These are phyloP conservation scores for Lippia alba DNA, from an alignment of 305 asterid genomes.

Conservation along the genomic window DNA sequence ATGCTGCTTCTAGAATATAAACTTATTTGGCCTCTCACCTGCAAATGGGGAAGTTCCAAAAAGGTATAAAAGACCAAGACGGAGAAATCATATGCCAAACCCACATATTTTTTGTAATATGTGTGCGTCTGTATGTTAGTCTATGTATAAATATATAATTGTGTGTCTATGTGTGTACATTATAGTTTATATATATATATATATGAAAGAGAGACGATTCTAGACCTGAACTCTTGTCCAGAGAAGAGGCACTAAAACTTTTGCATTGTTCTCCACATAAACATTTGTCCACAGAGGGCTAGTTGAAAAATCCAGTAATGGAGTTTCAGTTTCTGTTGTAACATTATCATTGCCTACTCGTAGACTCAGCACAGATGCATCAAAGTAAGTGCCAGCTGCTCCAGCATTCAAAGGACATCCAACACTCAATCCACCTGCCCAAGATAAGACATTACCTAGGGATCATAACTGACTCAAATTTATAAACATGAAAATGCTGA, in stretches of 20 bases:
- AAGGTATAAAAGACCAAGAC: not conserved
- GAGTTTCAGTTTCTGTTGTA: slow-evolving; percentile 97
- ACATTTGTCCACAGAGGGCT: slow-evolving; percentile 97
- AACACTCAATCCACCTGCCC: slow-evolving; percentile 86
- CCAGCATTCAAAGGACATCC: slow-evolving; percentile 93
- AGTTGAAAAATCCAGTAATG: slow-evolving; percentile 91
- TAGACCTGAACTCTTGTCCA: slow-evolving; percentile 99
- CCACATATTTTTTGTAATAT: no score
- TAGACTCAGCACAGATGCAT: slow-evolving; percentile 88
- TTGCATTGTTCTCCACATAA: slow-evolving; percentile 93
- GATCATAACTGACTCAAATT: slow-evolving; percentile 25
- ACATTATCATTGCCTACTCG: slow-evolving; percentile 88
- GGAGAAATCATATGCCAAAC: no score
- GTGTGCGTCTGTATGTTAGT: no score
- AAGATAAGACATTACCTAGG: slow-evolving; percentile 37
- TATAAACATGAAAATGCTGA: slow-evolving; percentile 27
- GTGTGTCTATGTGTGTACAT: not conserved
- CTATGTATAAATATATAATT: not conserved
- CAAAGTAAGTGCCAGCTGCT: slow-evolving; percentile 98
- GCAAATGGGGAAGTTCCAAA: slow-evolving; percentile 39
- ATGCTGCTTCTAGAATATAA: slow-evolving; percentile 84
- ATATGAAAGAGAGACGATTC: slow-evolving; percentile 31
- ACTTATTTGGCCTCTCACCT: slow-evolving; percentile 99
- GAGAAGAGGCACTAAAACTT: slow-evolving; percentile 90
- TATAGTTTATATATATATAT: not conserved